These are phyloP conservation scores for Aschersonia sp. DNA, from an alignment of 2,329 filamentous ascomycete genomes.

Conservation along the genomic window DNA sequence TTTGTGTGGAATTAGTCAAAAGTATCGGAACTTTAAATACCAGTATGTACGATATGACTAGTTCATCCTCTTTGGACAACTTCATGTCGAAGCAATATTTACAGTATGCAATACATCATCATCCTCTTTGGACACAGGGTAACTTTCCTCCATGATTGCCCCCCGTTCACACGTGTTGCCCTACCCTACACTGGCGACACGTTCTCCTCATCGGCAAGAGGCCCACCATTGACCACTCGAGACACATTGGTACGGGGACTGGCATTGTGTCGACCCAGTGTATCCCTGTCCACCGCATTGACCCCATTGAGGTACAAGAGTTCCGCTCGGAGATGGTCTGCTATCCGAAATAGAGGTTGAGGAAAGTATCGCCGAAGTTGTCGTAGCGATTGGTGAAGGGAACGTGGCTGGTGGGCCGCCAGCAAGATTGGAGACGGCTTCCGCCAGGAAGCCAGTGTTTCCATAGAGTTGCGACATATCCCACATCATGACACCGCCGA, in stretches of 20 bases:
- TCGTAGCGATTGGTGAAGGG: neutral
- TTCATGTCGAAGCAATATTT: too few relatives aligned
- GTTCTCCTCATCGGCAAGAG: slow-evolving; percentile 4
- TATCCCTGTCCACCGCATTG: slow-evolving; percentile 12
- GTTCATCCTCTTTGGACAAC: too few relatives aligned
- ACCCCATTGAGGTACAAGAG: slow-evolving; percentile 10
- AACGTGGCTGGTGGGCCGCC: neutral
- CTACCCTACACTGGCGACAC: neutral
- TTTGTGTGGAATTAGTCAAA: too few relatives aligned
- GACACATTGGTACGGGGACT: slow-evolving; percentile 10
- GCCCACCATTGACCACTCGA: slow-evolving; percentile 9
- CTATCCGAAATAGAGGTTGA: slow-evolving; percentile 2
- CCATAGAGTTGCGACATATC: slow-evolving; percentile 45
- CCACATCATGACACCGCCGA: slow-evolving; percentile 58
- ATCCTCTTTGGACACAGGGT: too few relatives aligned
- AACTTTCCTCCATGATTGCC: too few relatives aligned
- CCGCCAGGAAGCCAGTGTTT: slow-evolving; percentile 40
- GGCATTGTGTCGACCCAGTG: slow-evolving; percentile 9
- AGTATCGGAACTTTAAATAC: too few relatives aligned
- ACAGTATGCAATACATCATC: too few relatives aligned
- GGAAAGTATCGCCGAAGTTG: neutral
- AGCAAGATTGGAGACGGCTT: slow-evolving; percentile 22
- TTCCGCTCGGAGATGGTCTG: slow-evolving; percentile 4
- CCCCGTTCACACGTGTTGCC: too few relatives aligned
- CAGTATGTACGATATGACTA: too few relatives aligned